Evolutionary conservation across 306 rosid species (phyloP), one percentile per base, ranked within the genome.

Genomic region (Vicia villosa): DNA sequence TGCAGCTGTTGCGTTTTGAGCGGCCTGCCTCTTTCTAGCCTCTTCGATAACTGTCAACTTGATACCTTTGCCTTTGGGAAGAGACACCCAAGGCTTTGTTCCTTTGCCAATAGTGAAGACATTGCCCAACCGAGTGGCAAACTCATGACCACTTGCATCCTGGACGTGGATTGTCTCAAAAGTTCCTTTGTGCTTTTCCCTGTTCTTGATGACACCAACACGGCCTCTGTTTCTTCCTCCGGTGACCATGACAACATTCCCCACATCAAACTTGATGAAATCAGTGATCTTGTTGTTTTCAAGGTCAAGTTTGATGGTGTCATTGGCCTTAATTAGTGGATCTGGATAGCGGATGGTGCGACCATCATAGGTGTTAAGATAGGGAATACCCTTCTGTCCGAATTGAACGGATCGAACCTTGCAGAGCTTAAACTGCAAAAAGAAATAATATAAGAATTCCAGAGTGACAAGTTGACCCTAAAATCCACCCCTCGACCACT

Each of bases 331-430:
- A 46, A 87, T 90, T 0, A 87, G 57, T 0, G 96, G 94, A 79
- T 90, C 96, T 0, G 91, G 96, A 63, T 90, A 90, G 50, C 91
- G 87, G 74, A 87, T 90, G 36, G 91, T 87, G 28, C 96, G 83
- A 1, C 91, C 96, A 62, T 90, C 96, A 37, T 80, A 87, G 28
- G 89, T 87, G 83, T 90, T 86, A 19, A 87, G 47, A 58, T 85
- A 84, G 22, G 96, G 96, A 47, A 87, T 87, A 20, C 89, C 87
- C 72, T 87, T 87, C 63, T 85, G 91, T 9, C 96, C 91, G 68
- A 87, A 82, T 79, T 87, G 86, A 68, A 90, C 93, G n/a, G 89
- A 85, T 3, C 91, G 76, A 21, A 88, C 89, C 54, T 83, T 88
- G 86, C 87, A 88, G 5, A 88, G 95, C 71, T 88, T 86, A 13